Percentiles rank a stretch among this genome's conserved stretches.
phyloP scores from a whole-genome alignment of 2,329 filamentous ascomycete species.

The Ophiostoma quercus region DNA sequence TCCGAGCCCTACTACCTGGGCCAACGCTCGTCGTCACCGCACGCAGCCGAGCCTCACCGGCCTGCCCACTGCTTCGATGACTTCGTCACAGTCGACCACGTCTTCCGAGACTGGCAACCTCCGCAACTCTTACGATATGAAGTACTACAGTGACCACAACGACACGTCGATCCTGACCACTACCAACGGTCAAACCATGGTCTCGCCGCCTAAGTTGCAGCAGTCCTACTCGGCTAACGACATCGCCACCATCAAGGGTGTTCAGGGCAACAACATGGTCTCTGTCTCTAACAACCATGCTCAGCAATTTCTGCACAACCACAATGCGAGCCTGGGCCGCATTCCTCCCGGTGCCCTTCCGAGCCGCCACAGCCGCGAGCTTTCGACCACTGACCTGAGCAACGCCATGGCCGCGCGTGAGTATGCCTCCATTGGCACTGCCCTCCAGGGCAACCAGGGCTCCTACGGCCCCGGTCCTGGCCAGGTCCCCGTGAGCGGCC shows the following conservation, averaged over 20 bases:
- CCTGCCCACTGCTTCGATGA: constrained; percentile 34
- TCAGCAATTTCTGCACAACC: constrained; percentile 64
- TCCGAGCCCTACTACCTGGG: constrained; percentile 49
- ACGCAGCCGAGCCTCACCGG: constrained; percentile 55
- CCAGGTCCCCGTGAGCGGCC: constrained; percentile 34
- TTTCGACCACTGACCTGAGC: constrained; percentile 47
- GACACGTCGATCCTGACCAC: constrained; percentile 44
- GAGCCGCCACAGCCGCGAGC: constrained; percentile 67
- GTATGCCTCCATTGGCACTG: constrained; percentile 61
- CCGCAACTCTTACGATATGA: constrained; percentile 56
- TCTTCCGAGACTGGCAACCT: constrained; percentile 44
- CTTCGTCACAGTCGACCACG: constrained; percentile 33
- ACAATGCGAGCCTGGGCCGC: constrained; percentile 76
- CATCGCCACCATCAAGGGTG: constrained; percentile 75
- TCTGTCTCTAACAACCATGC: constrained; percentile 54
- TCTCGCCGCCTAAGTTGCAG: constrained; percentile 68
- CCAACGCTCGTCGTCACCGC: constrained; percentile 62
- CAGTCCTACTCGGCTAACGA: constrained; percentile 89
- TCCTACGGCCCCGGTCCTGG: constrained; percentile 64
- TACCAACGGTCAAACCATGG: constrained; percentile 48
- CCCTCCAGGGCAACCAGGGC: constrained; percentile 71
- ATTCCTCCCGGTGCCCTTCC: constrained; percentile 63
- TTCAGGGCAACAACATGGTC: constrained; percentile 42
- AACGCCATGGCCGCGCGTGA: constrained; percentile 39
- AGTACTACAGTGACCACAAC: constrained; percentile 45